Percentiles rank a stretch among this genome's conserved stretches.
phyloP scores from a whole-genome alignment of 2,329 filamentous ascomycete genomes.

The Verticillium dahliae region DNA sequence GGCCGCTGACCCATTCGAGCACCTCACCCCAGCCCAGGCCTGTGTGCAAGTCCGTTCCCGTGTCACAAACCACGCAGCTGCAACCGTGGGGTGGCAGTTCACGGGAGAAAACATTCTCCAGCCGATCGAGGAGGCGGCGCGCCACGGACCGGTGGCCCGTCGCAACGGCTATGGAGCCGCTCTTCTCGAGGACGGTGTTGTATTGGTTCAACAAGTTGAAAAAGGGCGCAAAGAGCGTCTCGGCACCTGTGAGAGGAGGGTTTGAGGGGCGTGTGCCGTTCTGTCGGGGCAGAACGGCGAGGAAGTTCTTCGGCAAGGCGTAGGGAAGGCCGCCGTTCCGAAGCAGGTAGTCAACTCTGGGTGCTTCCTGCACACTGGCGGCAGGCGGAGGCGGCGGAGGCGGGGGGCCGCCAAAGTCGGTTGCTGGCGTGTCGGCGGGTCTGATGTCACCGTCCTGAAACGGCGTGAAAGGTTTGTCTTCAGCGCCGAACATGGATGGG shows the following conservation, averaged over 20 bases:
- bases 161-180: conserved; percentile 87
- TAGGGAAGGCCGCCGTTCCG: conserved; percentile 78
- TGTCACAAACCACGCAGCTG: conserved; percentile 75
- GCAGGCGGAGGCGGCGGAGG: conserved; percentile 66
- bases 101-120: conserved; percentile 90
- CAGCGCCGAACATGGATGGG: conserved; percentile 27
- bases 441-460: conserved; percentile 29
- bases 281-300: conserved; percentile 55
- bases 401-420: conserved; percentile 29
- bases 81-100: conserved; percentile 87
- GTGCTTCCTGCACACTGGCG: conserved; percentile 62
- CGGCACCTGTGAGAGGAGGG: conserved; percentile 58
- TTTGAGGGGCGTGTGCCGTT: conserved; percentile 54
- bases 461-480: conserved; percentile 28
- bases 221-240: conserved; percentile 75
- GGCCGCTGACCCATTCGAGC: conserved; percentile 83
- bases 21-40: conserved; percentile 95
- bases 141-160: conserved; percentile 96
- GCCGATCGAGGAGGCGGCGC: conserved; percentile 75
- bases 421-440: conserved; percentile 31
- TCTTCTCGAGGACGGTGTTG: conserved; percentile 69
- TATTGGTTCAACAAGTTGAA: conserved; percentile 83
- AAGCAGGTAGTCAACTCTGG: conserved; percentile 85
- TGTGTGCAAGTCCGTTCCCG: conserved; percentile 51
- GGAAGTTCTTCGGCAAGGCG: conserved; percentile 65